These are phyloP conservation scores for Amanita thiersii DNA, from an alignment of 768 basidiomycete genomes.

Conservation along the genomic window DNA sequence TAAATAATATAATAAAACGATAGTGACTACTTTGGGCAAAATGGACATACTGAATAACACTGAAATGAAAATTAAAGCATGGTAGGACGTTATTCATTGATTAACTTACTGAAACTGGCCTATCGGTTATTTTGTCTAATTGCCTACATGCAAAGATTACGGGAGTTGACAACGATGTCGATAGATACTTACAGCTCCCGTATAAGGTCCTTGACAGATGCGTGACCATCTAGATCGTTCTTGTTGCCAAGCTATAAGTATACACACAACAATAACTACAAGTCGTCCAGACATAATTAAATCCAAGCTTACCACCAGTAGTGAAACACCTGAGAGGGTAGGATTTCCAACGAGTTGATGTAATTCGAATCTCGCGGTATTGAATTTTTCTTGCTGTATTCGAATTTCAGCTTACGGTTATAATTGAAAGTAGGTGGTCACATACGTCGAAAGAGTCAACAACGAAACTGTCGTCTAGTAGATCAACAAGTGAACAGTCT, in stretches of 20 bases:
- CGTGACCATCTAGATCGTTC: constrained; percentile 75
- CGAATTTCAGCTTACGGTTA: background rate
- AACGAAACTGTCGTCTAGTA: constrained; percentile 56
- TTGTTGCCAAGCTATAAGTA: constrained; percentile 76
- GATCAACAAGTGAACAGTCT: background rate
- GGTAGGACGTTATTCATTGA: constrained; percentile 1
- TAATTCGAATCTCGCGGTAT: constrained; percentile 76
- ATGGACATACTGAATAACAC: constrained; percentile 74
- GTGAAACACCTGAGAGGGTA: constrained; percentile 60
- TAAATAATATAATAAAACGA: background rate
- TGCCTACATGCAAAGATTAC: constrained; percentile 31
- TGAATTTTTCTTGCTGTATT: constrained; percentile 67
- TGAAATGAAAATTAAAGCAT: constrained; percentile 17
- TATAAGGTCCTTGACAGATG: constrained; percentile 79
- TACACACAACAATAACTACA: background rate
- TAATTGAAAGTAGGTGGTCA: too few species aligned
- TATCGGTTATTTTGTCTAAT: constrained; percentile 70
- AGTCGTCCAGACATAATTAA: background rate
- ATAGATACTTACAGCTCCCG: constrained; percentile 48
- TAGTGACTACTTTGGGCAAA: background rate
- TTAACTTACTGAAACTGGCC: constrained; percentile 76
- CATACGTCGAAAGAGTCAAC: constrained; percentile 85
- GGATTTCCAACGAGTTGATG: constrained; percentile 70
- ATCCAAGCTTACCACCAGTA: constrained; percentile 62
- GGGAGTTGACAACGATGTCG: background rate